These are phyloP conservation scores for Saccharata proteae DNA, from an alignment of 2,329 filamentous ascomycete genomes.

Conservation along the genomic window DNA sequence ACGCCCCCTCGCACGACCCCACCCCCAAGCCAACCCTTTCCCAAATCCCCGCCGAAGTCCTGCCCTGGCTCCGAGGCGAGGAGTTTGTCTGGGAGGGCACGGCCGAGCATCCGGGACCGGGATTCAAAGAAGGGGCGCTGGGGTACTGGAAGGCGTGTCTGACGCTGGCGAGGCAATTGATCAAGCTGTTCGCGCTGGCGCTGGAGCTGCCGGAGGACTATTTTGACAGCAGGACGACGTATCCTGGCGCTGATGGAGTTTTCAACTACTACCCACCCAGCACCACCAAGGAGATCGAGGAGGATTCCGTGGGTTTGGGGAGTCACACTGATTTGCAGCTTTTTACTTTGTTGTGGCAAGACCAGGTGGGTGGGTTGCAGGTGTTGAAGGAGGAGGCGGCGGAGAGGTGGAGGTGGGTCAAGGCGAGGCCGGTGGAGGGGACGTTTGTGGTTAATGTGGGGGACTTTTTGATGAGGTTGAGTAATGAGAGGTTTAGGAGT, in stretches of 20 bases:
- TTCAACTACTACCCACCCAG: slow-evolving; percentile 32
- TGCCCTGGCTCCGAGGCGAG: slow-evolving; percentile 1
- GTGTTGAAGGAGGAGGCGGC: background rate
- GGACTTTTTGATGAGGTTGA: slow-evolving; percentile 40
- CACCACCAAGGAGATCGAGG: background rate
- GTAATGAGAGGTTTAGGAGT: slow-evolving; percentile 38
- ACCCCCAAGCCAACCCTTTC: background rate
- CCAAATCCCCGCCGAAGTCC: background rate
- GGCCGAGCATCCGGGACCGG: background rate
- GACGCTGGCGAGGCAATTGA: background rate
- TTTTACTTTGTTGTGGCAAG: slow-evolving; percentile 39
- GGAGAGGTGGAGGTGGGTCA: too few relatives aligned
- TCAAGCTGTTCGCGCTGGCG: slow-evolving; percentile 26
- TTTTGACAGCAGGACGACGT: slow-evolving; percentile 25
- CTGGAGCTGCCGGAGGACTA: slow-evolving; percentile 28
- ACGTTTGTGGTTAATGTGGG: slow-evolving; percentile 23
- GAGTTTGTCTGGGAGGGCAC: slow-evolving; percentile 2
- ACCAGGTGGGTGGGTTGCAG: slow-evolving; percentile 11
- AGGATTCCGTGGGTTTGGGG: slow-evolving; percentile 28
- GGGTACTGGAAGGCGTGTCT: background rate
- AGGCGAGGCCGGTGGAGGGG: slow-evolving; percentile 1
- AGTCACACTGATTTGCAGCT: slow-evolving; percentile 38
- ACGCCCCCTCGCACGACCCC: background rate
- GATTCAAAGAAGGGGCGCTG: slow-evolving; percentile 1
- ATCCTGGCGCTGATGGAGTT: slow-evolving; percentile 23